Evolutionary conservation across 352 stramenopile genomes (phyloP).

Genomic region (Pythium sp.): DNA sequence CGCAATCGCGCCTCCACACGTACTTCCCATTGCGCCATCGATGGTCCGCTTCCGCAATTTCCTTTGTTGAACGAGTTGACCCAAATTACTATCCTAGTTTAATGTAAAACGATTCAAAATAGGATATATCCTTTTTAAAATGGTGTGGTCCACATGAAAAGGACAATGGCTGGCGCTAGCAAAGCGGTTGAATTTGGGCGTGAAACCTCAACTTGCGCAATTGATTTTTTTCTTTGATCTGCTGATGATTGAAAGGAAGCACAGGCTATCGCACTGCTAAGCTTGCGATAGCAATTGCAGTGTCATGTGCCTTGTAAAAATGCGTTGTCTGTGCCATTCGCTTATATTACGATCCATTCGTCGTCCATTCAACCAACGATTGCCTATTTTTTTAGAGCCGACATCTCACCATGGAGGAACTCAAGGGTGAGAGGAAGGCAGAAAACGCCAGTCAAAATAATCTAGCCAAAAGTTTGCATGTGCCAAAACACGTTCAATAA

Average conservation of each 20-base stretch:
- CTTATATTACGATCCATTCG: neutral
- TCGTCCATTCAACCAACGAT: neutral
- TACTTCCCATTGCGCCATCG: slow-evolving; percentile 1
- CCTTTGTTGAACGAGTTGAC: neutral
- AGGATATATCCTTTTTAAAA: neutral
- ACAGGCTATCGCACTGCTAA: neutral
- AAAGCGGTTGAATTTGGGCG: neutral
- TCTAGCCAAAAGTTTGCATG: neutral
- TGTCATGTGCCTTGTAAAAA: neutral
- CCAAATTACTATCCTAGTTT: neutral
- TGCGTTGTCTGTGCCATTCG: neutral
- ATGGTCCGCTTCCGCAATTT: neutral
- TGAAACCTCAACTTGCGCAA: neutral
- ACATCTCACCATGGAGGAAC: neutral
- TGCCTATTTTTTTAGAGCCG: neutral
- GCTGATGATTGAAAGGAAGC: neutral
- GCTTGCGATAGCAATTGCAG: neutral
- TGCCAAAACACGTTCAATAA: neutral
- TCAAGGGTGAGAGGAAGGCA: neutral
- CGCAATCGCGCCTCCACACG: slow-evolving; percentile 7
- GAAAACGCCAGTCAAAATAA: slow-evolving; percentile 17
- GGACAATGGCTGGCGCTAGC: neutral
- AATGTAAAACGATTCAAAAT: neutral
- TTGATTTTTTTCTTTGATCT: neutral
- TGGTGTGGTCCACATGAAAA: neutral